Conservation (phyloP, 352 stramenopile species). For the Globisporangium acanthophoron region DNA sequence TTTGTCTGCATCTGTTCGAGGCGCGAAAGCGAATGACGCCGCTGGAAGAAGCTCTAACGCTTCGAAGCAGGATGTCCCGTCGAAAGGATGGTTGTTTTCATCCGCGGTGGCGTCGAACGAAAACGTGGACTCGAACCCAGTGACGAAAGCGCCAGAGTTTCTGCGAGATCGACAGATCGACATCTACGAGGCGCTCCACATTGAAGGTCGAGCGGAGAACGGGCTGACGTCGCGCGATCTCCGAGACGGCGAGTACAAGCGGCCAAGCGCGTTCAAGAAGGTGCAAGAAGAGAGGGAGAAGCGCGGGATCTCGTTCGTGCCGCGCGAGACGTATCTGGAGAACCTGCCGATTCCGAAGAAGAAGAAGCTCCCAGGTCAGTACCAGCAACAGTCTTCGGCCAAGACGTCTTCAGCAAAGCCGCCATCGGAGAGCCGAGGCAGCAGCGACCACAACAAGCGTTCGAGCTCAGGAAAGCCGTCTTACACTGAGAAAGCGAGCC, state of each 20-base stretch:
- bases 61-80: background rate
- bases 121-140: slow-evolving; percentile 7
- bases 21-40: background rate
- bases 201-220: slow-evolving; percentile 31
- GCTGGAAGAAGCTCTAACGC: background rate
- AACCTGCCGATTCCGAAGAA: slow-evolving; percentile 50
- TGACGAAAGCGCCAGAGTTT: slow-evolving; percentile 12
- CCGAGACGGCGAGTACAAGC: slow-evolving; percentile 31
- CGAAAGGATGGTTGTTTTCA: slow-evolving; percentile 2
- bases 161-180: slow-evolving; percentile 42
- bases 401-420: background rate
- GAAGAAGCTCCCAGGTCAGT: slow-evolving; percentile 7
- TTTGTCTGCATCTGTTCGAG: background rate
- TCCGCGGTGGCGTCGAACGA: slow-evolving; percentile 4
- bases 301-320: slow-evolving; percentile 31
- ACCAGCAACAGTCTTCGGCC: background rate
- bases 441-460: slow-evolving; percentile 10
- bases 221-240: slow-evolving; percentile 23
- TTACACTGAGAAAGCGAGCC: slow-evolving; percentile 21
- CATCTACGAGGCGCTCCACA: slow-evolving; percentile 51
- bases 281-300: slow-evolving; percentile 35
- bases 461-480: slow-evolving; percentile 6
- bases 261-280: slow-evolving; percentile 51
- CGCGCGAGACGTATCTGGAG: slow-evolving; percentile 38
- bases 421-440: background rate